A percentile compares a stretch with the other conserved stretches of the same genome.
Conservation (phyloP, 768 basidiomycete species). For the Termitomyces sp. region DNA sequence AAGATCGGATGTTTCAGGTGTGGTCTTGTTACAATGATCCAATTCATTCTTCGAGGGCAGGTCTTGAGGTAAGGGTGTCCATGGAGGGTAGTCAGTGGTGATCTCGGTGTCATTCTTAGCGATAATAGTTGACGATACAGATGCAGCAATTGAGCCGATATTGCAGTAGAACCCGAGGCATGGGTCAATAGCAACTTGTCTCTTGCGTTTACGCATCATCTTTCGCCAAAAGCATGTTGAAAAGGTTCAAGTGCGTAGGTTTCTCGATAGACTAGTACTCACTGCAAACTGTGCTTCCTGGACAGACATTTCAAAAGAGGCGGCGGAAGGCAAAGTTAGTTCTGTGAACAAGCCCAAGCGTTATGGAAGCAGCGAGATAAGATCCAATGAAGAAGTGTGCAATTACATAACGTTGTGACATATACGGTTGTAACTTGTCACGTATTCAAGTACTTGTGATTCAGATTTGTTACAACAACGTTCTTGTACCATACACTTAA, state of each 20-base stretch:
- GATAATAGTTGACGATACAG: neutral
- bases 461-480: no score
- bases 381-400: neutral
- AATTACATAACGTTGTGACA: no score
- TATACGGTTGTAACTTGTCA: neutral
- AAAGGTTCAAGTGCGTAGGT: neutral
- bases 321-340: neutral
- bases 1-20: constrained; percentile 2
- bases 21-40: neutral
- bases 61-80: neutral
- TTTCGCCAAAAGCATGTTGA: constrained; percentile 27
- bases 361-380: neutral
- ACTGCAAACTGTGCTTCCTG: neutral
- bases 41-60: neutral
- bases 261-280: neutral
- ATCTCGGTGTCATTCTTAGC: neutral
- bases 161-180: constrained; percentile 35
- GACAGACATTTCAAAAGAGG: neutral
- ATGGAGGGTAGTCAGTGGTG: neutral
- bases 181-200: constrained; percentile 46
- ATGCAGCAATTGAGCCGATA: constrained; percentile 5
- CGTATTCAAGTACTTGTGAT: no score
- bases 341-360: neutral
- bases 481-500: no score
- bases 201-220: constrained; percentile 43